phyloP scores from a whole-genome alignment of 2,329 filamentous ascomycete species.

The Scleromitrula shiraiana region DNA sequence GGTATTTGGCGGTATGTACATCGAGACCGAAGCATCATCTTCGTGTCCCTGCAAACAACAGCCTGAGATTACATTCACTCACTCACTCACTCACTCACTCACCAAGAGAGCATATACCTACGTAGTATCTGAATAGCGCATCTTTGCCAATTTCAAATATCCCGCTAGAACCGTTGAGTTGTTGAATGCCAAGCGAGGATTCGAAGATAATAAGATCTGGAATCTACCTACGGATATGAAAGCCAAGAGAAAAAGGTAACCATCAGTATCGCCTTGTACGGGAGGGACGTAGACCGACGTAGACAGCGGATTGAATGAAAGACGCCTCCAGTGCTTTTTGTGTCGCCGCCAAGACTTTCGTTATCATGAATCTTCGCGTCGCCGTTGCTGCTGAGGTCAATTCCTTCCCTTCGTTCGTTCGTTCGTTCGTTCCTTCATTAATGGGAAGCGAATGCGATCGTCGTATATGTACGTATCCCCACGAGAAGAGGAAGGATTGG shows the following conservation, averaged over 20 bases:
- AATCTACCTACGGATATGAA: conserved; percentile 2
- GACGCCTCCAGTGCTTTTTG: no score
- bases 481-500: no score
- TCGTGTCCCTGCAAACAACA: no score
- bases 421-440: no score
- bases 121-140: neutral
- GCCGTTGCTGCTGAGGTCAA: neutral
- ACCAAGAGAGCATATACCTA: no score
- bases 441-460: no score
- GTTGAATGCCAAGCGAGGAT: conserved; percentile 7
- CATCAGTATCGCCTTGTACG: neutral
- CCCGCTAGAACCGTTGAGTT: conserved; percentile 5
- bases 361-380: no score
- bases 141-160: neutral
- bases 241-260: conserved; percentile 8
- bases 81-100: no score
- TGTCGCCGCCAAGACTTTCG: conserved; percentile 2
- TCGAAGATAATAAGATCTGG: conserved; percentile 4
- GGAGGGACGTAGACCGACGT: neutral
- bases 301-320: conserved; percentile 2
- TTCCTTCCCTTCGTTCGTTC: neutral
- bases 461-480: no score
- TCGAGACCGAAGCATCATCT: no score
- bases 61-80: no score
- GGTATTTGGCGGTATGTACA: no score